Conservation (phyloP, 2,329 filamentous ascomycete genomes). For the Sporothrix variecibatus region DNA sequence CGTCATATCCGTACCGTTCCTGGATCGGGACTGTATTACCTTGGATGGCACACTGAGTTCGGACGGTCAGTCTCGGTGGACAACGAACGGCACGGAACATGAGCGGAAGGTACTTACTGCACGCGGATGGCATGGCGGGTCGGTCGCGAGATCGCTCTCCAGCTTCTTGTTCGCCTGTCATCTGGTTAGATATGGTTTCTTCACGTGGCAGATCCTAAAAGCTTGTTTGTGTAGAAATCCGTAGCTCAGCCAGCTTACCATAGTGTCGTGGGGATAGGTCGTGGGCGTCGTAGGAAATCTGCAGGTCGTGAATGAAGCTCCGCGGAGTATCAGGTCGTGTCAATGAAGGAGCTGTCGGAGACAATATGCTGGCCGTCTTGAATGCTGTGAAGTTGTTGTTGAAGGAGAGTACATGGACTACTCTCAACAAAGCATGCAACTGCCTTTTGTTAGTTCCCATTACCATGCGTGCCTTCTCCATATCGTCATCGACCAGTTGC, state of each 20-base stretch:
- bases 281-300: background rate
- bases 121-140: slow-evolving; percentile 81
- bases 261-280: background rate
- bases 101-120: slow-evolving; percentile 59
- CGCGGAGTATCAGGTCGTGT: background rate
- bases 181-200: background rate
- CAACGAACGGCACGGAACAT: background rate
- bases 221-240: background rate
- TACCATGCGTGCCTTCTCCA: background rate
- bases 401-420: background rate
- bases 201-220: background rate
- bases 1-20: background rate
- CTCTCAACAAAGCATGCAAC: background rate
- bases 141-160: slow-evolving; percentile 70
- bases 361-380: background rate
- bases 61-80: background rate
- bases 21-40: slow-evolving; percentile 49
- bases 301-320: background rate
- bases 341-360: background rate
- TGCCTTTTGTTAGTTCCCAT: background rate
- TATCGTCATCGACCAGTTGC: slow-evolving; percentile 7
- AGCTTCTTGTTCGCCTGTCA: slow-evolving; percentile 37
- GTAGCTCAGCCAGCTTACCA: background rate
- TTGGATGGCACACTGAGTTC: slow-evolving; percentile 82
- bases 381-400: background rate